Base-by-base conservation (phyloP, 345 rosid genomes). In the Populus deltoides region DNA sequence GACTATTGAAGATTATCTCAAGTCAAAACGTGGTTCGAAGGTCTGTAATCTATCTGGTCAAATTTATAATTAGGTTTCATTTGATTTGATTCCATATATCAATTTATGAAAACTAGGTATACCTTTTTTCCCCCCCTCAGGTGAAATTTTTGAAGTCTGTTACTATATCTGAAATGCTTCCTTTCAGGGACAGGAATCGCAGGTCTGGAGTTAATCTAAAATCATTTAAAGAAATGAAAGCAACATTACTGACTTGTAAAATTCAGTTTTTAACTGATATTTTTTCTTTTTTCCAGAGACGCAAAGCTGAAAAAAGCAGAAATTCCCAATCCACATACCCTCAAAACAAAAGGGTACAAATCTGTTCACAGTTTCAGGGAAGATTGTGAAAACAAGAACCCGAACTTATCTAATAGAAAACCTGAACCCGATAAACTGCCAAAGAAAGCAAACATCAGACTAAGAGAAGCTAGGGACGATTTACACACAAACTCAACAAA, bases 371-470 rank as follows among this genome's bases (percentile, higher is more conserved):
- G 36, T 0, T 69, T 38, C 6, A 49, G 20, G 13, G 78, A 66
- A 16, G 77, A 78, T 25, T 20, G 12, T 9, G 85, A 78, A 45
- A 82, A 82, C 47, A 68, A 29, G 79, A 78, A 71, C n/a, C 85
- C 81, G 55, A 16, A 49, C 20, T 18, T 16, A 5, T 49, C 20
- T 49, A 49, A 49, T 15, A 49, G 17, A 17, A 49, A 49, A 38
- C 41, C 41, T 8, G 41, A 38, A 7, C 7, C 41, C 2, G 41
- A 8, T 6, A 17, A 49, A 6, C 55, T 49, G 55, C 4, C 55
- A 16, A 18, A 78, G 41, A 27, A 35, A 35, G 25, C 25, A 75
- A 71, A 27, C 8, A 39, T 24, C 45, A 25, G 41, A 2, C 1
- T 16, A 33, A 5, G 36, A 33, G 36, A 33, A 33, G 36, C 36